Evolutionary conservation across 2,329 filamentous ascomycete genomes (phyloP).

Genomic region (Mycocentrospora acerina): DNA sequence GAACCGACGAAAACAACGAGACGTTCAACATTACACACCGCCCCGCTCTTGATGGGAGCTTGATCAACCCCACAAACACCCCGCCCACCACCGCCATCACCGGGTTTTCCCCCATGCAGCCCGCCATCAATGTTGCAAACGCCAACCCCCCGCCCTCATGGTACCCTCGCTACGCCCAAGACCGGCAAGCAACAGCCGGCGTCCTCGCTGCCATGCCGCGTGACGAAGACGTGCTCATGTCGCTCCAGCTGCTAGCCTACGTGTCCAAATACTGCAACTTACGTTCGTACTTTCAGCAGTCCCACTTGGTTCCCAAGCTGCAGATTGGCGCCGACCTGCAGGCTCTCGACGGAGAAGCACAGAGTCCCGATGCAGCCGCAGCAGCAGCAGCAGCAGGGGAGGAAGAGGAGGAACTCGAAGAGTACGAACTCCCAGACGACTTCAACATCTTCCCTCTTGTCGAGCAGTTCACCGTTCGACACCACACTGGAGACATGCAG

Average conservation of each 20-base stretch:
- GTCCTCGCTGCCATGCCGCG: slow-evolving; percentile 90
- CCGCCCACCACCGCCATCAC: slow-evolving; percentile 60
- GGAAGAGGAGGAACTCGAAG: slow-evolving; percentile 72
- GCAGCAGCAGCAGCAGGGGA: slow-evolving; percentile 41
- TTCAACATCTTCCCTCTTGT: slow-evolving; percentile 98
- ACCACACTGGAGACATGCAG: slow-evolving; percentile 96
- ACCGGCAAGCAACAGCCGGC: slow-evolving; percentile 66
- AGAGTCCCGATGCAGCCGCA: slow-evolving; percentile 21
- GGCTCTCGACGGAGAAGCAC: slow-evolving; percentile 69
- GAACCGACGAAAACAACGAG: slow-evolving; percentile 71
- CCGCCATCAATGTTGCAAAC: slow-evolving; percentile 65
- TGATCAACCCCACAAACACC: slow-evolving; percentile 69
- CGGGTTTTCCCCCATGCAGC: slow-evolving; percentile 72
- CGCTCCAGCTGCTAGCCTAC: slow-evolving; percentile 91
- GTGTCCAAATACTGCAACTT: slow-evolving; percentile 99
- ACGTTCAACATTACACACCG: slow-evolving; percentile 94
- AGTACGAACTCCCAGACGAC: slow-evolving; percentile 89
- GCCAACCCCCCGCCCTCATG: slow-evolving; percentile 77
- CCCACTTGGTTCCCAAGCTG: slow-evolving; percentile 87
- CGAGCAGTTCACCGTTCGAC: slow-evolving; percentile 95
- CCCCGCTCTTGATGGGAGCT: slow-evolving; percentile 79
- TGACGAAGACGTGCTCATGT: slow-evolving; percentile 98
- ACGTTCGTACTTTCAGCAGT: slow-evolving; percentile 90
- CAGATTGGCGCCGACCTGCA: slow-evolving; percentile 86
- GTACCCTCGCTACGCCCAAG: slow-evolving; percentile 77